These are phyloP conservation scores for Pholiota conissans DNA, from an alignment of 768 basidiomycete species.

Conservation along the genomic window DNA sequence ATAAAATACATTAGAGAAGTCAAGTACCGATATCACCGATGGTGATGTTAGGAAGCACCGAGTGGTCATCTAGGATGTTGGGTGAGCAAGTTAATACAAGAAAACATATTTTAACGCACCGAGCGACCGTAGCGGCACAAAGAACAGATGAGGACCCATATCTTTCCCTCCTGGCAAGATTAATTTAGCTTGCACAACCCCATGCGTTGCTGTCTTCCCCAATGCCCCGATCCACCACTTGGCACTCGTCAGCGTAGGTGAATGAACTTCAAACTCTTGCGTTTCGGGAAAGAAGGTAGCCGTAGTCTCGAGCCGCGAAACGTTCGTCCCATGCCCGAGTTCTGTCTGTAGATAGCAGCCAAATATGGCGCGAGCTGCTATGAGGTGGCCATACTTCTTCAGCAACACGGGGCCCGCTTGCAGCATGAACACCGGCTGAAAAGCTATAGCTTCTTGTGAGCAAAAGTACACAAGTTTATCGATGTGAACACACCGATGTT, in stretches of 20 bases:
- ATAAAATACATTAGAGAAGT: too few species aligned
- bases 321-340: conserved; percentile 77
- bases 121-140: conserved; percentile 65
- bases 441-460: conserved; percentile 36
- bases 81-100: too few species aligned
- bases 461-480: background rate
- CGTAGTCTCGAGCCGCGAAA: conserved; percentile 69
- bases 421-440: conserved; percentile 64
- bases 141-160: conserved; percentile 74
- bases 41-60: conserved; percentile 55
- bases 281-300: conserved; percentile 71
- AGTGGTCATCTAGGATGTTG: conserved; percentile 51
- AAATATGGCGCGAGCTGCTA: conserved; percentile 56
- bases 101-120: conserved; percentile 30
- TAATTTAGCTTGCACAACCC: conserved; percentile 74
- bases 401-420: conserved; percentile 60
- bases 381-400: conserved; percentile 49
- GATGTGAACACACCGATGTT: conserved; percentile 32
- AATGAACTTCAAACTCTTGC: conserved; percentile 72
- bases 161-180: conserved; percentile 61
- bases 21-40: conserved; percentile 69
- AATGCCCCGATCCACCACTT: conserved; percentile 86
- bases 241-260: conserved; percentile 69
- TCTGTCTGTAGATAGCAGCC: conserved; percentile 81
- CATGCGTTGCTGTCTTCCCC: conserved; percentile 73